Evolutionary conservation across 179 eudicot species (phyloP), one percentile per base, ranked within the genome.

Genomic region (Silene noctiflora): DNA sequence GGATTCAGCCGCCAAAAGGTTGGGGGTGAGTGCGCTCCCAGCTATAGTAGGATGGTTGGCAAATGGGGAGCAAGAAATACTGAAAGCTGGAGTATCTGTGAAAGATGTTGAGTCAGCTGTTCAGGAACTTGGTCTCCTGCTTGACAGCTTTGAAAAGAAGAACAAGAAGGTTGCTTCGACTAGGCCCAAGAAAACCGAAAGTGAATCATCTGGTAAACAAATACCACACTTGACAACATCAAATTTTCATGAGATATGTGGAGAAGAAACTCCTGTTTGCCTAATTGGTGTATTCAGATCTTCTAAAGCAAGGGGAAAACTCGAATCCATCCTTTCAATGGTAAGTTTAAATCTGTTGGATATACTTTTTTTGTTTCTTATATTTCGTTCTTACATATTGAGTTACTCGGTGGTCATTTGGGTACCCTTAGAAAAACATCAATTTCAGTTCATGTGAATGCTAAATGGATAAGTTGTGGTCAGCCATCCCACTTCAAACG

Each of bases 21-120:
- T 93, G 67, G 97, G 97, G 60, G 87, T 91, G 24, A 88, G 84
- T 79, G 84, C 87, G 8, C 90, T 95, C 79, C 99, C 99, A 17
- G 96, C 97, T 68, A 75, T 95, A 27, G 89, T 95, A 69, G 96
- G 97, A 67, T 92, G 93, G 99, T 77, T 88, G 59, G 82, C 95
- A 69, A 91, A 91, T 77, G 96, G 97, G 58, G 93, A 92, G 71
- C 88, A 84, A 74, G 91, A 87, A 63, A 76, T 89, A 55, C 60
- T 95, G 46, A 88, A 85, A 80, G 83, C 86, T 14, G 99, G 97
- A 63, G 87, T 90, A 48, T 77, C 89, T 22, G 93, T 89, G 46
- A 95, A 89, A 80, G 96, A 93, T 84, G 55, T 88, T 46, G 90
- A 91, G 81, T 91, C 97, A 61, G 89, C 93, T 69, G 87, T 93